Percentiles rank a stretch among this genome's conserved stretches.
These are phyloP conservation scores for Helenozyma baotianmanensis DNA, from an alignment of 805 yeast genomes.

Conservation along the genomic window DNA sequence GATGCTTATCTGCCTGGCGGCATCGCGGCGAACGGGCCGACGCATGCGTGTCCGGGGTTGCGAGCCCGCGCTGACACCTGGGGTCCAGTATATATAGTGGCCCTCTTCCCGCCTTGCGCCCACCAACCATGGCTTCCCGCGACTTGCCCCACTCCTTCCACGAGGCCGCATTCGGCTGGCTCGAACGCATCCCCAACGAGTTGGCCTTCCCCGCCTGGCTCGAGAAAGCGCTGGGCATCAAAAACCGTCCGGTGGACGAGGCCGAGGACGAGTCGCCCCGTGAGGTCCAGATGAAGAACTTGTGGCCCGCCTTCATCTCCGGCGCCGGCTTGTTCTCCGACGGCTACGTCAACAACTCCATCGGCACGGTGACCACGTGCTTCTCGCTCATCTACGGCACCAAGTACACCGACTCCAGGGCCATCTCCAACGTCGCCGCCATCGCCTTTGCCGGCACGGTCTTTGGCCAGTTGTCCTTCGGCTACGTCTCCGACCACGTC, in stretches of 20 bases:
- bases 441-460: constrained; percentile 93
- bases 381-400: constrained; percentile 61
- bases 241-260: constrained; percentile 3
- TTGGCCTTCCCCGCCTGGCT: constrained; percentile 3
- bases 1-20: no score
- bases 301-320: constrained; percentile 40
- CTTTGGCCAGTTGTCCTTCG: constrained; percentile 78
- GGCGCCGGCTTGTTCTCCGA: constrained; percentile 94
- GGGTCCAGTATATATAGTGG: no score
- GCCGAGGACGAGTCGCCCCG: constrained; percentile 10
- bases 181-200: constrained; percentile 11
- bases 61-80: no score
- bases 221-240: no score
- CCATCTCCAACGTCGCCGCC: constrained; percentile 75
- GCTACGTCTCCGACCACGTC: constrained; percentile 71
- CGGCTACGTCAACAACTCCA: constrained; percentile 86
- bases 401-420: constrained; percentile 57
- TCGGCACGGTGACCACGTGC: constrained; percentile 72
- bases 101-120: no score
- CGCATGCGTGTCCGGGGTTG: no score
- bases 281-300: constrained; percentile 20
- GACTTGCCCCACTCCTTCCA: constrained; percentile 15
- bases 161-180: constrained; percentile 12
- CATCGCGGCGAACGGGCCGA: no score
- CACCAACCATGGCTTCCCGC: constrained; percentile 14